These are phyloP conservation scores for Purpureocillium takamizusanense DNA, from an alignment of 2,329 filamentous ascomycete species.

Conservation along the genomic window DNA sequence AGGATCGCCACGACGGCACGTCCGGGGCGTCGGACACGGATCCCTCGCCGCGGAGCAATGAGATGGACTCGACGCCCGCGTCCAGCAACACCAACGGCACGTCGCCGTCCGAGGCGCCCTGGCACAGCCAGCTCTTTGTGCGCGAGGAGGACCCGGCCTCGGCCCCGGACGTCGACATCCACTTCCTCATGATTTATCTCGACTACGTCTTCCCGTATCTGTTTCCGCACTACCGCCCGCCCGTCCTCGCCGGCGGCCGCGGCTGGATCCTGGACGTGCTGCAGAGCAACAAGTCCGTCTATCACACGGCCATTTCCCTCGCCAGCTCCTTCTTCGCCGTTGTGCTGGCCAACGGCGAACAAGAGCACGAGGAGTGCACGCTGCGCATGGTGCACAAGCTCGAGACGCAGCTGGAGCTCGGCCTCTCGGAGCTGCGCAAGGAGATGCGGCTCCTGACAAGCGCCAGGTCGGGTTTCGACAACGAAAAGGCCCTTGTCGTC, in stretches of 20 bases:
- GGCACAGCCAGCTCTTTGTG: slow-evolving; percentile 19
- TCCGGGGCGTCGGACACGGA: slow-evolving; percentile 19
- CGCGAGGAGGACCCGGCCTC: slow-evolving; percentile 11
- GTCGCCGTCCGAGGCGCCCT: slow-evolving; percentile 22
- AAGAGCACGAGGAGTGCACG: slow-evolving; percentile 24
- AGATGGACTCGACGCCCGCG: slow-evolving; percentile 15
- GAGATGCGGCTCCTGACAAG: slow-evolving; percentile 28
- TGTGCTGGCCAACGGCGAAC: slow-evolving; percentile 24
- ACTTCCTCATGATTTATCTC: slow-evolving; percentile 49
- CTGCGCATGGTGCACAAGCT: slow-evolving; percentile 27
- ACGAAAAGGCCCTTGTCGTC: slow-evolving; percentile 26
- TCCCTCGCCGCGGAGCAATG: slow-evolving; percentile 11
- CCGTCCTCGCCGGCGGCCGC: slow-evolving; percentile 44
- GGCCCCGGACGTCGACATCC: slow-evolving; percentile 20
- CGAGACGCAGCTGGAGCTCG: slow-evolving; percentile 33
- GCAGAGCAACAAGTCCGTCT: slow-evolving; percentile 46
- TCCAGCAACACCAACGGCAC: slow-evolving; percentile 19
- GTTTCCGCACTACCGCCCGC: slow-evolving; percentile 54
- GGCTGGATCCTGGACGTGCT: slow-evolving; percentile 52
- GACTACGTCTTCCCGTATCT: slow-evolving; percentile 54
- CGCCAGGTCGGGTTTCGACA: slow-evolving; percentile 17
- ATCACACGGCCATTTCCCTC: slow-evolving; percentile 47
- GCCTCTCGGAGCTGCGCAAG: slow-evolving; percentile 32
- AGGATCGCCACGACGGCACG: slow-evolving; percentile 4
- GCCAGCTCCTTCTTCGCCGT: slow-evolving; percentile 48